phyloP scores from a whole-genome alignment of 2,329 filamentous ascomycete species.

The Sporothrix brunneoviolacea region DNA sequence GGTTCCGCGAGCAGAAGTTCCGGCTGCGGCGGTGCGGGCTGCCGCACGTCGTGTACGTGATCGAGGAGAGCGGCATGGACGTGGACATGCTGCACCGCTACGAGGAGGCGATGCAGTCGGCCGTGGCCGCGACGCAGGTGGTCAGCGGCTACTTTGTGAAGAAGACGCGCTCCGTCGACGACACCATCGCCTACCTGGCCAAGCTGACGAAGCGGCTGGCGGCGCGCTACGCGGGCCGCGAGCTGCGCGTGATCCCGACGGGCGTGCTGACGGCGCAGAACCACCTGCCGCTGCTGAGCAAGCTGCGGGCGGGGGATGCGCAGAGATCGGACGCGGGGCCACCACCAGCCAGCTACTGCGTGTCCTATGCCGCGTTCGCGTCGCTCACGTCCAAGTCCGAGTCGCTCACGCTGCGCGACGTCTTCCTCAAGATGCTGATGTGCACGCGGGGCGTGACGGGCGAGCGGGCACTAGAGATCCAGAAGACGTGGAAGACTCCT shows the following conservation, averaged over 20 bases:
- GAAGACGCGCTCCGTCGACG: constrained; percentile 66
- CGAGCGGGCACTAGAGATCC: constrained; percentile 73
- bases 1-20: constrained; percentile 81
- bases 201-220: constrained; percentile 65
- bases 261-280: constrained; percentile 55
- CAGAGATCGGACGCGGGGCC: not conserved
- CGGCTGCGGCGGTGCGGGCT: constrained; percentile 65
- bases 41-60: constrained; percentile 70
- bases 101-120: constrained; percentile 62
- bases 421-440: constrained; percentile 83
- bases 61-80: constrained; percentile 65
- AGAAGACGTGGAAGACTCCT: constrained; percentile 71
- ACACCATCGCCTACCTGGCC: constrained; percentile 69
- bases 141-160: constrained; percentile 76
- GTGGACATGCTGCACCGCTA: constrained; percentile 47
- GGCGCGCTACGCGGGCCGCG: constrained; percentile 52
- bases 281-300: constrained; percentile 57
- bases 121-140: constrained; percentile 70
- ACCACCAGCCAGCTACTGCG: constrained; percentile 37
- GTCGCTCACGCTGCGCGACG: constrained; percentile 63
- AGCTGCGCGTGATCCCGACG: constrained; percentile 60
- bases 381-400: constrained; percentile 70
- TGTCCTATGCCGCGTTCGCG: constrained; percentile 66
- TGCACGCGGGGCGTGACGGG: constrained; percentile 67
- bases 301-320: constrained; percentile 37